Evolutionary conservation across 495 filamentous ascomycete genomes (phyloP), one percentile per base, ranked within the genome.

Genomic region (Penicillium taxi): DNA sequence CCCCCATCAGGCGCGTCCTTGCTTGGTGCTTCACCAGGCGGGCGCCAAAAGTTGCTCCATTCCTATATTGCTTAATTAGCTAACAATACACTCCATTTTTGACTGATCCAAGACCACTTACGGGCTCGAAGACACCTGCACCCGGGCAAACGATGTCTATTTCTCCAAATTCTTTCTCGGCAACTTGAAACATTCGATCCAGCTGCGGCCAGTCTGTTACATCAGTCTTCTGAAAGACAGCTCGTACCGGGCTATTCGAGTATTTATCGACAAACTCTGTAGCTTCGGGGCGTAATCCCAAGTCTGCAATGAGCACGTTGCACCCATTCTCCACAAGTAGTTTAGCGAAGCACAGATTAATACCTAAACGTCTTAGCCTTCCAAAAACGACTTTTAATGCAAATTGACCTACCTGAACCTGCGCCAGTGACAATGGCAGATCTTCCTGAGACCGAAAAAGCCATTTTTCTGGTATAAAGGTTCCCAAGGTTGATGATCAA

Each of bases 351-450:
- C 59, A 60, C 35, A 79, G 66, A 54, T 81, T 81, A 40, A 66
- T 68, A 25, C 61, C 61, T 62, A 32, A 1, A 6, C 9, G 2
- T 26, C 19, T 50, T 16, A 38, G 47, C 25, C 42, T 17, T 23
- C 26, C 4, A 4, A 19, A 6, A 41, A 16, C 18, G 29, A 17
- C 11, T 8, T 30, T 6, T 11, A 13, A 8, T 30, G 9, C 25
- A 30, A n/a, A 15, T 5, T 20, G 13, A 53, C 59, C 36, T 62
- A 79, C 80, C 80, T 35, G 80, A 84, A 37, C 81, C 81, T 26
- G 77, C 80, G 5, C 81, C 81, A 18, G 81, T 85, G 14, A 84
- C 61, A 37, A 85, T 77, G n/a, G 81, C 81, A 25, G 69, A 69
- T 59, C 76, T 78, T 30, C 77, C 78, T 34, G 67, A 39, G 8